Conservation (phyloP, 495 filamentous ascomycete genomes). For the Aspergillus egyptiacus region DNA sequence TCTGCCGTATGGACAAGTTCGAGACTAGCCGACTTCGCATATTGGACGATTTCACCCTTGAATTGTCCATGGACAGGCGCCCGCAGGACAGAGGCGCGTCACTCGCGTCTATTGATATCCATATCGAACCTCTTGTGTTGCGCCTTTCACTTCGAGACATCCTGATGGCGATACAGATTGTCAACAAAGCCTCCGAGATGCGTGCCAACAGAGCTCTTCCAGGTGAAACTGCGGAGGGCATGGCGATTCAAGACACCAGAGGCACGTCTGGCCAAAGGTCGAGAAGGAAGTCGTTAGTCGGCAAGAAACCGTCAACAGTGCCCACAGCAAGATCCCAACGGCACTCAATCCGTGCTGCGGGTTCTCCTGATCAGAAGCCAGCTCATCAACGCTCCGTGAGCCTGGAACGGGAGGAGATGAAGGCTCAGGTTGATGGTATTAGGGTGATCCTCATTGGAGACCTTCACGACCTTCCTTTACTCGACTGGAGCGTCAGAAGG, state of each 20-base stretch:
- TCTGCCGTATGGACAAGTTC: slow-evolving; percentile 97
- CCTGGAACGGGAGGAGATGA: slow-evolving; percentile 76
- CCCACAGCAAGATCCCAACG: slow-evolving; percentile 36
- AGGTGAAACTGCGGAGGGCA: slow-evolving; percentile 47
- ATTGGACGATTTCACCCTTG: slow-evolving; percentile 89
- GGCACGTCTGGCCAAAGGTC: slow-evolving; percentile 42
- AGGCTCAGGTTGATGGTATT: slow-evolving; percentile 77
- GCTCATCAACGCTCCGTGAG: slow-evolving; percentile 45
- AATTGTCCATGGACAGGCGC: slow-evolving; percentile 79
- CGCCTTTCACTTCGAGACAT: slow-evolving; percentile 91
- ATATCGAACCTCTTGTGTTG: slow-evolving; percentile 89
- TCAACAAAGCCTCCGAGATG: slow-evolving; percentile 87
- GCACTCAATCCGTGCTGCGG: slow-evolving; percentile 29
- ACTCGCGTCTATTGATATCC: slow-evolving; percentile 72
- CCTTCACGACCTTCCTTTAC: slow-evolving; percentile 84
- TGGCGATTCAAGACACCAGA: slow-evolving; percentile 64
- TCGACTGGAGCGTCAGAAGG: slow-evolving; percentile 89
- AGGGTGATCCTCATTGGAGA: slow-evolving; percentile 92
- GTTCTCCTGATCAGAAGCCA: slow-evolving; percentile 18
- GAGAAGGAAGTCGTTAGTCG: slow-evolving; percentile 56
- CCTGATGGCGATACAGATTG: slow-evolving; percentile 84
- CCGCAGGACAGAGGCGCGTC: slow-evolving; percentile 59
- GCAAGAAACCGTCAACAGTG: slow-evolving; percentile 57
- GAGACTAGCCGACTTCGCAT: slow-evolving; percentile 82
- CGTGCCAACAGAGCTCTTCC: slow-evolving; percentile 45